Conservation (phyloP, 2,329 filamentous ascomycete genomes). For the Cercospora sp. region DNA sequence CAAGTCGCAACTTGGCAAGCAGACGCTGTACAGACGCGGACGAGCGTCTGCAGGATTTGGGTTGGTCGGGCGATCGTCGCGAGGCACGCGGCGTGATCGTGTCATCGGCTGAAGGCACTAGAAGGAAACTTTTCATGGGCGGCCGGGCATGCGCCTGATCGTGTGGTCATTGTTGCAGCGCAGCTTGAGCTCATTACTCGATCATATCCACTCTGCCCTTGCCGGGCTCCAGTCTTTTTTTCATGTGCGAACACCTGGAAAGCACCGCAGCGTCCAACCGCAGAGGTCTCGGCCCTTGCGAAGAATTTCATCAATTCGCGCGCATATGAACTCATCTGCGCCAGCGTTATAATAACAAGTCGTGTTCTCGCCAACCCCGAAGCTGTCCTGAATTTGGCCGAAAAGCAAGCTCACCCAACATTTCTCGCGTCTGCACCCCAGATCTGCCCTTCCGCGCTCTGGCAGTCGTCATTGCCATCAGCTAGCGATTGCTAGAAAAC, state of each 20-base stretch:
- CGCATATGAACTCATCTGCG: not conserved
- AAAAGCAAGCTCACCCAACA: not conserved
- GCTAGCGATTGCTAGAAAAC: slow-evolving; percentile 8
- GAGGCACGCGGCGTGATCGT: slow-evolving; percentile 8
- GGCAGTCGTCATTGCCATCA: slow-evolving; percentile 9
- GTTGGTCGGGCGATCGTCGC: not conserved
- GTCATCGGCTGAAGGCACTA: slow-evolving; percentile 1
- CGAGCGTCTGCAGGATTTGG: not conserved
- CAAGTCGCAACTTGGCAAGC: not conserved
- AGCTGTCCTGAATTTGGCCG: not conserved
- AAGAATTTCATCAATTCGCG: not conserved
- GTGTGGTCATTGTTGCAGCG: not conserved
- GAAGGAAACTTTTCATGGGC: slow-evolving; percentile 1
- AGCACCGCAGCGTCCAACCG: not conserved
- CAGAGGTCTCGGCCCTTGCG: not conserved
- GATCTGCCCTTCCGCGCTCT: slow-evolving; percentile 1
- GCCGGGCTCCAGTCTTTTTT: not conserved
- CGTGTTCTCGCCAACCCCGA: not conserved
- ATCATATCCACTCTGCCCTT: slow-evolving; percentile 10
- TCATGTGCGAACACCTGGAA: slow-evolving; percentile 6
- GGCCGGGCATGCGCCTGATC: not conserved
- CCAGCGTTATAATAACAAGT: not conserved
- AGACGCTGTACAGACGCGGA: not conserved
- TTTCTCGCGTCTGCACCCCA: slow-evolving; percentile 5
- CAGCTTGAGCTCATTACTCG: slow-evolving; percentile 11